phyloP scores from a whole-genome alignment of 2,329 filamentous ascomycete species.

The Colletotrichum chlorophyti region DNA sequence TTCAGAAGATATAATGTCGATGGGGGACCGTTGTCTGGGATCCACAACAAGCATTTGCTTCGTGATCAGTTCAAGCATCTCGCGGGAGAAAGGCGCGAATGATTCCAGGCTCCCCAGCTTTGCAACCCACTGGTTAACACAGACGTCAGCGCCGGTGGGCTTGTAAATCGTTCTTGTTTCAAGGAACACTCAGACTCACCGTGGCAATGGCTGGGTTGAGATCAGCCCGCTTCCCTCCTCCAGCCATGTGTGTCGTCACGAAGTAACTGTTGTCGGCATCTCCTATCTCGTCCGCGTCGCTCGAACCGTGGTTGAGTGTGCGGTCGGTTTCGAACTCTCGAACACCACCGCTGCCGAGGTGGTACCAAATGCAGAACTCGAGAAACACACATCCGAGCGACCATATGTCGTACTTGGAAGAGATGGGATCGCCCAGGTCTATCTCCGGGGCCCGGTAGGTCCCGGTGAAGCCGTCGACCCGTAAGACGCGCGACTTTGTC shows the following conservation, averaged over 20 bases:
- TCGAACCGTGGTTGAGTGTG: not conserved
- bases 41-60: not conserved
- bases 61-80: slow-evolving; percentile 2
- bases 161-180: not conserved
- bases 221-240: not conserved
- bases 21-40: not conserved
- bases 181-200: not conserved
- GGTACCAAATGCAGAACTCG: slow-evolving; percentile 35
- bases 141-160: not conserved
- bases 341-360: not conserved
- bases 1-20: not conserved
- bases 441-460: slow-evolving; percentile 15
- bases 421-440: slow-evolving; percentile 13
- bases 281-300: not conserved
- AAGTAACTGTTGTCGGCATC: slow-evolving; percentile 9
- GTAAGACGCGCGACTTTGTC: slow-evolving; percentile 4
- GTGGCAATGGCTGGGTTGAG: not conserved
- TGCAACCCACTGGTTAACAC: not conserved
- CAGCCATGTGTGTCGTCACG: not conserved
- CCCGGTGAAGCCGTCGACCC: slow-evolving; percentile 6
- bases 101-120: not conserved
- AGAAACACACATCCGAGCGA: slow-evolving; percentile 36
- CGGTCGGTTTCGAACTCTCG: not conserved
- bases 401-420: slow-evolving; percentile 36
- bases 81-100: not conserved